Conservation (phyloP, 345 rosid genomes). For the Brassica incana region DNA sequence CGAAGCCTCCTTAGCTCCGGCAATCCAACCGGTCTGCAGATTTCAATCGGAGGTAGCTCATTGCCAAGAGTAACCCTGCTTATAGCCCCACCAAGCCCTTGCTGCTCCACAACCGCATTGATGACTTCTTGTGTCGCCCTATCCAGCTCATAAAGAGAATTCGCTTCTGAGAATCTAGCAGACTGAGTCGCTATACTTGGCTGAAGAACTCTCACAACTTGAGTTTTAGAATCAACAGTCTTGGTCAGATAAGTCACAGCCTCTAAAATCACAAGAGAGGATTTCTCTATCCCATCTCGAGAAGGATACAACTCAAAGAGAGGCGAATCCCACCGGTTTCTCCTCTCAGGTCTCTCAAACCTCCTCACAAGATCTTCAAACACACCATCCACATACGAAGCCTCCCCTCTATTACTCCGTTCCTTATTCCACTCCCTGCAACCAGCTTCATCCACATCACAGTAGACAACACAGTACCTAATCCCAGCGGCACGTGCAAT, state of each 20-base stretch:
- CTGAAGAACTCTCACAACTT: conserved; percentile 73
- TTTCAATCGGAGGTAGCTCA: conserved; percentile 56
- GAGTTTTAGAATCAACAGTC: conserved; percentile 65
- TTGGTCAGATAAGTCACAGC: conserved; percentile 81
- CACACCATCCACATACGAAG: conserved; percentile 58
- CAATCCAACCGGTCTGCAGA: conserved; percentile 74
- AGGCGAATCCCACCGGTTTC: conserved; percentile 97
- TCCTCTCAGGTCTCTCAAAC: conserved; percentile 87
- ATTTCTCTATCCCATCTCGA: conserved; percentile 57
- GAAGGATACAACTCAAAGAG: conserved; percentile 72
- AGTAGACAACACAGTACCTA: conserved; percentile 75
- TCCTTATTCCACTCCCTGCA: conserved; percentile 81
- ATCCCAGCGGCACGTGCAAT: conserved; percentile 87
- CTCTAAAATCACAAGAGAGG: conserved; percentile 60
- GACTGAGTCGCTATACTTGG: conserved; percentile 88
- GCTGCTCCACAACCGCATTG: conserved; percentile 74
- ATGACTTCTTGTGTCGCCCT: conserved; percentile 87
- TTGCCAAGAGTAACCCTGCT: conserved; percentile 59
- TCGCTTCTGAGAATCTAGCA: conserved; percentile 67
- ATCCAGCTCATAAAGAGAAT: conserved; percentile 83
- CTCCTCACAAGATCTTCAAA: conserved; percentile 79
- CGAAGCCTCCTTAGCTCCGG: conserved; percentile 88
- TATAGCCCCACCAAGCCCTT: conserved; percentile 66
- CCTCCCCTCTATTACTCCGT: conserved; percentile 61
- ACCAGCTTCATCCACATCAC: conserved; percentile 63